Evolutionary conservation across 371 early-diverging fungal genomes (phyloP).

Genomic region (Mortierella sp.): DNA sequence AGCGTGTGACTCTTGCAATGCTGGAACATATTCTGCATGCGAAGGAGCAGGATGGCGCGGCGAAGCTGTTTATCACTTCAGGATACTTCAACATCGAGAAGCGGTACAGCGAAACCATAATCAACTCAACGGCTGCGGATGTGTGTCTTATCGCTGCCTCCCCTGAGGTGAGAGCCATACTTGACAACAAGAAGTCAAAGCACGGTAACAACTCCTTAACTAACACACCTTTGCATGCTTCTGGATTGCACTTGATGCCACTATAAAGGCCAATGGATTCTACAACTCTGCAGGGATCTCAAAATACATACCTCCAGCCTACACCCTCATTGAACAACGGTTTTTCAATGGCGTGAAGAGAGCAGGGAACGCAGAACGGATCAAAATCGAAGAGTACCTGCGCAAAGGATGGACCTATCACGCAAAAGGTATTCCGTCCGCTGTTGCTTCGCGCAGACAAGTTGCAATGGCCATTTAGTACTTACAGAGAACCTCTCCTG

Average conservation of each 20-base stretch:
- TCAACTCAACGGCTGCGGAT: conserved; percentile 69
- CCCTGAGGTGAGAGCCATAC: conserved; percentile 72
- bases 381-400: conserved; percentile 77
- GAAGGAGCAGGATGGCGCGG: conserved; percentile 37
- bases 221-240: too few relatives aligned
- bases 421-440: conserved; percentile 74
- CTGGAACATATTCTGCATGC: conserved; percentile 60
- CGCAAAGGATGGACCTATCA: conserved; percentile 92
- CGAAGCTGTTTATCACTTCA: conserved; percentile 79
- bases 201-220: too few relatives aligned
- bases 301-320: conserved; percentile 88
- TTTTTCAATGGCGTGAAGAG: conserved; percentile 64
- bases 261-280: conserved; percentile 94
- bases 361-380: conserved; percentile 56
- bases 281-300: conserved; percentile 89
- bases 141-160: conserved; percentile 77
- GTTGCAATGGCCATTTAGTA: too few relatives aligned
- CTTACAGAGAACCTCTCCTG: too few relatives aligned
- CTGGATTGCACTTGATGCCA: too few relatives aligned
- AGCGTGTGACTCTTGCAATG: conserved; percentile 67
- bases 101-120: conserved; percentile 68
- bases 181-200: neutral
- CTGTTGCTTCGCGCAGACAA: too few relatives aligned
- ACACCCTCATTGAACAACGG: conserved; percentile 79
- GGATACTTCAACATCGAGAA: conserved; percentile 96